A percentile compares a stretch with the other conserved stretches of the same genome.
Evolutionary conservation across 352 stramenopile species (phyloP).

Genomic region (Phytophthora pisi): DNA sequence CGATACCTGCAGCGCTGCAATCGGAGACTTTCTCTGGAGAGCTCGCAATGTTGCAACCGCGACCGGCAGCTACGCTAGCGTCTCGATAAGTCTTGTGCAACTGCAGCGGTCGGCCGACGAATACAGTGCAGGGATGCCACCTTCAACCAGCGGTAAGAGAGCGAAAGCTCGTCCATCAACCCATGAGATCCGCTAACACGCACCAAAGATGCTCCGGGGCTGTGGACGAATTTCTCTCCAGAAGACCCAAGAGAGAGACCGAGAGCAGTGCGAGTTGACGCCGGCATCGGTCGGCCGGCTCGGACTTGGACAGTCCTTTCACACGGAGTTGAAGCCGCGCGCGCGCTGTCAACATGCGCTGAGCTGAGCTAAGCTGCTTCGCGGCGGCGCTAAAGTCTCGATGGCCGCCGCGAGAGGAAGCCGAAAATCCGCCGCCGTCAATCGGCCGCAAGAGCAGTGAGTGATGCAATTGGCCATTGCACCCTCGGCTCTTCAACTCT

Average conservation of each 20-base stretch:
- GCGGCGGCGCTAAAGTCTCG: background rate
- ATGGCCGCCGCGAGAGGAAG: no score
- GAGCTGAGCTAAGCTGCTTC: background rate
- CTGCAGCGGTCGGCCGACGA: no score
- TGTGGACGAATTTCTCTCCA: background rate
- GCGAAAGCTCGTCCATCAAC: background rate
- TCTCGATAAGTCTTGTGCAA: no score
- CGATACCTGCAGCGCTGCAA: no score
- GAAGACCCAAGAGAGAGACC: background rate
- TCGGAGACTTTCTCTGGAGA: background rate
- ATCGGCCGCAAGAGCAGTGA: background rate
- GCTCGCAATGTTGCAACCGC: background rate
- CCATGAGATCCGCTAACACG: background rate
- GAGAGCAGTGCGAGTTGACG: slow-evolving; percentile 14
- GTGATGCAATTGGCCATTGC: no score
- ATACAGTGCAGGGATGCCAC: background rate
- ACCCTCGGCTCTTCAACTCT: background rate
- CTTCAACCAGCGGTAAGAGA: slow-evolving; percentile 11
- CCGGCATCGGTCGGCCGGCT: slow-evolving; percentile 12
- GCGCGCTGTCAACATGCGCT: no score
- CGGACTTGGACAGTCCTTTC: slow-evolving; percentile 22
- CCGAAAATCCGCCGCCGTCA: slow-evolving; percentile 1
- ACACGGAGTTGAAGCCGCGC: background rate
- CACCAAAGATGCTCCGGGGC: background rate
- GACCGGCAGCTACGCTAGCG: background rate